phyloP scores from a whole-genome alignment of 106 monocot species.

The Dendrobium nobile region DNA sequence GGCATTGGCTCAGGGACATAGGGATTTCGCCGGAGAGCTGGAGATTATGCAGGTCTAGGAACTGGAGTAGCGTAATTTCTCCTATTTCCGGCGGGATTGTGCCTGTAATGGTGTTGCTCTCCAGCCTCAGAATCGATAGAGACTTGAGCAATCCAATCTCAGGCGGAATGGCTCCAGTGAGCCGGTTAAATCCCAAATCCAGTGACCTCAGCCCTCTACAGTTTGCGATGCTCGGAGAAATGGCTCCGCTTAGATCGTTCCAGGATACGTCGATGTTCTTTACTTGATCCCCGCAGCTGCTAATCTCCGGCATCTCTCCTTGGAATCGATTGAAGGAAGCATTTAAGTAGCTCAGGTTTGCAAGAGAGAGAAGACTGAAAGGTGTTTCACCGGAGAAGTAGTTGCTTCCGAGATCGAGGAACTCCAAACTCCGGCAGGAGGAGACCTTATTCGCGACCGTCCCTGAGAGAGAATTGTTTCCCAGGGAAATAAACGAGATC shows the following conservation, averaged over 20 bases:
- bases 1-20: conserved; percentile 36
- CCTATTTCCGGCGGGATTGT: conserved; percentile 52
- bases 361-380: conserved; percentile 40
- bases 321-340: conserved; percentile 51
- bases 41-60: conserved; percentile 54
- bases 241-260: conserved; percentile 38
- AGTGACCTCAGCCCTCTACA: conserved; percentile 35
- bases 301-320: conserved; percentile 36
- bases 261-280: conserved; percentile 45
- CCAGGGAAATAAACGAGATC: conserved; percentile 34
- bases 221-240: conserved; percentile 32
- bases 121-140: conserved; percentile 52
- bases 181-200: conserved; percentile 16
- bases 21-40: conserved; percentile 65
- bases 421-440: conserved; percentile 41
- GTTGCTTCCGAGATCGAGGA: conserved; percentile 70
- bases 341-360: conserved; percentile 73
- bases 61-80: conserved; percentile 38
- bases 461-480: conserved; percentile 52
- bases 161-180: conserved; percentile 25
- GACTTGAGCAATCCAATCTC: conserved; percentile 35
- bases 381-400: conserved; percentile 52
- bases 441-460: conserved; percentile 36
- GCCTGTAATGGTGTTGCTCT: conserved; percentile 40
- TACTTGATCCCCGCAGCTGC: conserved; percentile 39